Conservation (phyloP, 208 protist genomes). For the Crithidia bombi region DNA sequence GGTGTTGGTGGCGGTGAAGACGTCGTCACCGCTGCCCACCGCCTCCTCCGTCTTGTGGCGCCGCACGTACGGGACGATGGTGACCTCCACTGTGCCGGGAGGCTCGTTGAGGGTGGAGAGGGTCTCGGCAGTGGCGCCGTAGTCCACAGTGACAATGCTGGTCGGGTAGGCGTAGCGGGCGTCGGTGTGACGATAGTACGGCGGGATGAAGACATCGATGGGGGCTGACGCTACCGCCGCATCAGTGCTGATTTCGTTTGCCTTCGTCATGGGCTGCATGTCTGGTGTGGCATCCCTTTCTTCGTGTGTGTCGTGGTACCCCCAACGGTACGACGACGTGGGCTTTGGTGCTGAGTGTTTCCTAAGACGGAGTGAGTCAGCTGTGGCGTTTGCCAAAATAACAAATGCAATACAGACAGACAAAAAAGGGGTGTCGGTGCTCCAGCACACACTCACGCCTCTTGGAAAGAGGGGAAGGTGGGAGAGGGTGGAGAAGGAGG, state of each 20-base stretch:
- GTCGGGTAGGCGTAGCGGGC: slow-evolving; percentile 6
- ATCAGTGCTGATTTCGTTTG: not conserved
- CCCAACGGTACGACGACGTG: too few species aligned
- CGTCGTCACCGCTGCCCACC: slow-evolving; percentile 11
- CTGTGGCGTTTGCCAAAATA: too few species aligned
- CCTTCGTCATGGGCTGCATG: not conserved
- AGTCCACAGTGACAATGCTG: slow-evolving; percentile 25
- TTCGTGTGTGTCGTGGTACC: too few species aligned
- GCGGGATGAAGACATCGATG: slow-evolving; percentile 39
- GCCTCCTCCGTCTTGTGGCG: slow-evolving; percentile 24
- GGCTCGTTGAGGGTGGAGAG: not conserved
- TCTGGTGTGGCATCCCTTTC: too few species aligned
- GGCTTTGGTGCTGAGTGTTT: too few species aligned
- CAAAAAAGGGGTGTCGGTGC: too few species aligned
- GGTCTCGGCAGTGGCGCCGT: not conserved
- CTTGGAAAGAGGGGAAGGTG: too few species aligned
- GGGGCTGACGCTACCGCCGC: not conserved
- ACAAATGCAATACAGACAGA: too few species aligned
- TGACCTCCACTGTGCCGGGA: slow-evolving; percentile 7
- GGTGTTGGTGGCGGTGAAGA: not conserved
- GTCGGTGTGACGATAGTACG: slow-evolving; percentile 28
- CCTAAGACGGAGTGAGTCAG: too few species aligned
- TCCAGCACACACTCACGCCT: too few species aligned
- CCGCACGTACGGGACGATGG: slow-evolving; percentile 16
- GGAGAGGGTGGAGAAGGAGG: too few species aligned